Evolutionary conservation across 208 protist genomes (phyloP).

Genomic region (Wallacemonas sp.): DNA sequence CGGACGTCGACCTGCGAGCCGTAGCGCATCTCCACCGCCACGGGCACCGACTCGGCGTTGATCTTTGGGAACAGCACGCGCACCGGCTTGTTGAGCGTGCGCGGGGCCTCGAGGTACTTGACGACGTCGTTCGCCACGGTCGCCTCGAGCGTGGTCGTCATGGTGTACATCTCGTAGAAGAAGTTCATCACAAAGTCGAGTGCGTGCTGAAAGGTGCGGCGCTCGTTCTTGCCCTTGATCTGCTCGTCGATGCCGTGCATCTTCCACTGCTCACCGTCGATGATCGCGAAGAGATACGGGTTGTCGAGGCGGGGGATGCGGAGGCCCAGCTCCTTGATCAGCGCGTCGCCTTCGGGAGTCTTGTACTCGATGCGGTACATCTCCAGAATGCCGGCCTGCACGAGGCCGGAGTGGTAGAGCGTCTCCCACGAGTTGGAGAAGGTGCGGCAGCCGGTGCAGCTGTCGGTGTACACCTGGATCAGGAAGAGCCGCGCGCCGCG

Average conservation of each 20-base stretch:
- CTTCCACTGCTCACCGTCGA: conserved; percentile 69
- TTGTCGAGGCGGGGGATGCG: conserved; percentile 7
- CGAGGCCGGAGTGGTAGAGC: conserved; percentile 59
- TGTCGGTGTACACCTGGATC: conserved; percentile 79
- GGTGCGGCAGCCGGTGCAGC: conserved; percentile 53
- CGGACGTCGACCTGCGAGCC: conserved; percentile 39
- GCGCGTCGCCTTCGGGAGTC: conserved; percentile 37
- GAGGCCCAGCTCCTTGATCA: conserved; percentile 46
- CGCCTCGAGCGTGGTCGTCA: conserved; percentile 30
- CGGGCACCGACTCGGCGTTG: conserved; percentile 47
- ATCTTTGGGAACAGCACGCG: conserved; percentile 46
- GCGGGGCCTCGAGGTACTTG: conserved; percentile 51
- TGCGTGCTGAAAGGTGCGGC: conserved; percentile 36
- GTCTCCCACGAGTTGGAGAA: conserved; percentile 72
- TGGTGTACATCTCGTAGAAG: conserved; percentile 52
- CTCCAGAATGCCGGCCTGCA: conserved; percentile 54
- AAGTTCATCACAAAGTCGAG: conserved; percentile 80
- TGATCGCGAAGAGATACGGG: conserved; percentile 54
- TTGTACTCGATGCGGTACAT: conserved; percentile 84
- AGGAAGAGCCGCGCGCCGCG: conserved; percentile 68
- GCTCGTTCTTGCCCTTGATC: conserved; percentile 35
- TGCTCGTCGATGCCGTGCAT: conserved; percentile 42
- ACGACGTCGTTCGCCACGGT: conserved; percentile 38
- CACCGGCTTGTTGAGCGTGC: conserved; percentile 25
- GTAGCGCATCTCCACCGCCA: conserved; percentile 63